Evolutionary conservation across 108 stramenopile genomes (phyloP), one percentile per base, ranked within the genome.

Genomic region (Poteriospumella lacustris): DNA sequence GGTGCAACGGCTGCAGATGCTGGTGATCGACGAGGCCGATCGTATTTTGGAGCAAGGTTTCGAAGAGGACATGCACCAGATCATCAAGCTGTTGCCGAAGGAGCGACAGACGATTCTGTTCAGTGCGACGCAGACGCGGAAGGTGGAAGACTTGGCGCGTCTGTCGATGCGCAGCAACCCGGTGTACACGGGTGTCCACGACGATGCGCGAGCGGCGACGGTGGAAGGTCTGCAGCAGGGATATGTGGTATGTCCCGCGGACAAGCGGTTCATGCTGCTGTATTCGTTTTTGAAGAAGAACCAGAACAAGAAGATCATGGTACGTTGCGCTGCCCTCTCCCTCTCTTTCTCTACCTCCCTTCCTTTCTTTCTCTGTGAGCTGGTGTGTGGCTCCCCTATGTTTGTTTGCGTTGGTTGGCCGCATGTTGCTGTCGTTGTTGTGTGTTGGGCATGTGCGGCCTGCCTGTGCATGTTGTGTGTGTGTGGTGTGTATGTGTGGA

Each of bases 21-120:
- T 99, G 70, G 92, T 95, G 3, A 95, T 97, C 87, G 98, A 99
- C 76, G 98, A 99, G 81, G 98, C 98, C 0, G 98, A 99, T 84
- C 90, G 98, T 15, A 97, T 97, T 75, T 85, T 99, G 39, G 95
- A 99, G 81, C 92, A 93, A 78, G 96, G 98, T 12, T 99, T 99
- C 80, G 98, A 99, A 76, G 98, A 99, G 79, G 98, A 99, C 81
- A 89, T 99, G 76, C 89, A 95, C 33, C 87, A 91, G 24, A 99
- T 99, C 76, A 92, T 99, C 75, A 94, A 93, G 70, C 73, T 90
- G 29, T 85, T 99, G 40, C 98, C 96, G 59, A 93, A 91, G 80
- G 90, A 93, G 83, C 88, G 98, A 41, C 98, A 99, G 85, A 99
- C 96, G 43, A 95, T 97, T 91, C 89, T 99, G 0, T 99, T 99